Evolutionary conservation across 164 flowering plant species (phyloP), one percentile per base, ranked within the genome.

Genomic region (Chimonanthus praecox): DNA sequence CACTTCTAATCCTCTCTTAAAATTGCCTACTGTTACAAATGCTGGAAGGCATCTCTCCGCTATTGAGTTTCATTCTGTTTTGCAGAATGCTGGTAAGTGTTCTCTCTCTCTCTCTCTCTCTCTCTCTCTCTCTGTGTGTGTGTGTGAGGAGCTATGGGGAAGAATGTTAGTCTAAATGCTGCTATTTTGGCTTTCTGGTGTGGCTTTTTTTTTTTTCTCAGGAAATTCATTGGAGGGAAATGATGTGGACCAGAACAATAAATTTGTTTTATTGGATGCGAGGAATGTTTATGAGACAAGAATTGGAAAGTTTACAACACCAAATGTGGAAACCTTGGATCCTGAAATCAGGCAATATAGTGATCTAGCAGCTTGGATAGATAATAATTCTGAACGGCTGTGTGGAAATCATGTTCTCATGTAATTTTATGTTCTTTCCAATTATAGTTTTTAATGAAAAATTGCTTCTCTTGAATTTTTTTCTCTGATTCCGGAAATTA

Each of bases 251-350:
- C 73, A 75, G 16, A 18, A 62, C 67, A 79, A 79, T 75, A 73
- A 64, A 21, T 73, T 90, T 78, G 77, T 92, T 76, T 75, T 94
- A 45, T 79, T 94, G 80, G 99, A 94, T 87, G 97, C 99, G 49
- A 88, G 99, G 76, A 94, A 94, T 76, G 77, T 92, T 49, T 94
- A 94, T 73, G 99, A 94, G 84, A 92, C 99, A 60, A 86, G 99
- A 85, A 91, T 94, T 70, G 99, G 99, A 80, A 92, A 87, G 87
- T 94, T 92, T 49, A 66, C 83, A 20, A 72, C 84, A 66, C 87
- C 94, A 70, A 74, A 80, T 73, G 93, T 90, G 73, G 85, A 89
- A 72, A 94, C 97, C 58, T 71, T 94, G 83, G 97, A 94, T 84
- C 99, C 97, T 8, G 77, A 80, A 81, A 90, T 91, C 78, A 86